These are phyloP conservation scores for Pichia sp. DNA, from an alignment of 1,139 yeast genomes.

Conservation along the genomic window DNA sequence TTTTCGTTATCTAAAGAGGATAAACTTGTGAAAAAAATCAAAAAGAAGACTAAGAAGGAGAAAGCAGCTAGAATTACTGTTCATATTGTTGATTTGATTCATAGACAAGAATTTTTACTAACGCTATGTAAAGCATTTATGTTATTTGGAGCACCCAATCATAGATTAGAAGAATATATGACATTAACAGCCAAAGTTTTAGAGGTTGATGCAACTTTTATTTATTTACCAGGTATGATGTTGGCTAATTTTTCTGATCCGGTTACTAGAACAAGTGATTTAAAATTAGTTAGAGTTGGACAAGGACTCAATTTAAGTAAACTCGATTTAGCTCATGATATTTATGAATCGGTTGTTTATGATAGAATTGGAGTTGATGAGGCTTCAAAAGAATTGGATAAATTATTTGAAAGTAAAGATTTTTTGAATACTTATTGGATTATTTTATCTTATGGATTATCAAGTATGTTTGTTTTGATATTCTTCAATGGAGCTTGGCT, in stretches of 20 bases:
- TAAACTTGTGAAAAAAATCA: constrained; percentile 10
- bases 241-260: constrained; percentile 88
- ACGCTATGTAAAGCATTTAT: constrained; percentile 83
- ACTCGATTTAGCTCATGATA: constrained; percentile 68
- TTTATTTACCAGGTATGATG: constrained; percentile 93
- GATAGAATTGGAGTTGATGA: constrained; percentile 83
- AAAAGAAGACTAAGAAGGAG: constrained; percentile 7
- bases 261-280: constrained; percentile 88
- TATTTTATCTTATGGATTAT: constrained; percentile 70
- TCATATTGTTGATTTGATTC: constrained; percentile 89
- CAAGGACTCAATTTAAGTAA: constrained; percentile 81
- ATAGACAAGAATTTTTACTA: constrained; percentile 77
- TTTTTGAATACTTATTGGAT: constrained; percentile 66
- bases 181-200: constrained; percentile 80
- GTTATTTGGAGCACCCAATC: constrained; percentile 95
- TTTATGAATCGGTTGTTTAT: constrained; percentile 82
- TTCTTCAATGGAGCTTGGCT: constrained; percentile 87
- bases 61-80: constrained; percentile 65
- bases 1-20: constrained; percentile 6
- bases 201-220: constrained; percentile 85
- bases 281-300: constrained; percentile 72
- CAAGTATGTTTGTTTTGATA: constrained; percentile 74
- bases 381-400: constrained; percentile 65
- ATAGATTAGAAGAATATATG: constrained; percentile 86
- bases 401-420: constrained; percentile 51